Base-by-base conservation (phyloP, 345 rosid genomes). In the Salix exigua region DNA sequence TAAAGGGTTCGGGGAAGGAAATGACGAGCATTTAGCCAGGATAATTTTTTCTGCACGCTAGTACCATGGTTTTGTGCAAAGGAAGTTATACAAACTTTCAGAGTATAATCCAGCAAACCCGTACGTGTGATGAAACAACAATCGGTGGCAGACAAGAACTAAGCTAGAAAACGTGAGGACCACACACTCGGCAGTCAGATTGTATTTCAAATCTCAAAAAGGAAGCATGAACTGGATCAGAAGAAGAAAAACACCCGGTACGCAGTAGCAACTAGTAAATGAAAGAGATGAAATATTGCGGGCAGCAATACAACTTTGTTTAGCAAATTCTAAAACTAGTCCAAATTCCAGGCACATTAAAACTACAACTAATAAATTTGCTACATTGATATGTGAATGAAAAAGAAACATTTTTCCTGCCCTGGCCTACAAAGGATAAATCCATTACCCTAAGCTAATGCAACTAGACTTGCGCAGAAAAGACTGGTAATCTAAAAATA, bases 401-500 rank as follows among this genome's bases (percentile, higher is more conserved):
- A 66, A 66, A 40, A 67, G 18, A 37, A 58, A 50, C n/a, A 28
- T 16, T 26, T 64, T 72, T 44, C 58, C 38, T 55, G 75, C 66
- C 63, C 70, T 65, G 75, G 66, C 70, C 70, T 80, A 77, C 14
- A 40, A 61, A 21, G 10, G 72, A 73, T 31, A n/a, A 77, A 67
- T 51, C 75, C 37, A 53, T 26, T 63, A 74, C 55, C 73, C 71
- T 46, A 48, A 42, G 65, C 26, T 80, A 46, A 68, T 46, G 66
- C 42, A 68, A 28, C 40, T 28, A 55, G 70, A 77, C 75, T 55
- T 40, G 13, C 44, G 44, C 21, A 64, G 66, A 68, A 64, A 42
- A 62, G 74, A 16, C 18, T 13, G 23, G 31, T 9, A 61, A 73
- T 60, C 33, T 46, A 68, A 55, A 31, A 62, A 23, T 2, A 67